phyloP scores from a whole-genome alignment of 108 stramenopile genomes.

The Phaeodactylum tricornutum region DNA sequence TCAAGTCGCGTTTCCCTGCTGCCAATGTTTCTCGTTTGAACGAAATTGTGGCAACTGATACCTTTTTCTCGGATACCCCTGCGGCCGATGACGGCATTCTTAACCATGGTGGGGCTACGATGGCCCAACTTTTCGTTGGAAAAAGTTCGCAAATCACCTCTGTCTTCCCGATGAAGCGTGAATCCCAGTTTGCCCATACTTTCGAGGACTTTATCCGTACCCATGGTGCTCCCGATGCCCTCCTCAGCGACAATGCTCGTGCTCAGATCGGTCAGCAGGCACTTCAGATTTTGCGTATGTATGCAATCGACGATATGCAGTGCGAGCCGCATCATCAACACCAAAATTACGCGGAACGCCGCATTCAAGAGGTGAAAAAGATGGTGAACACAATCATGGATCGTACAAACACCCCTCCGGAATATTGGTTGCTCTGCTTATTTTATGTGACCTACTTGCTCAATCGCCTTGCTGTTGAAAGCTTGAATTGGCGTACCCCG shows the following conservation, averaged over 20 bases:
- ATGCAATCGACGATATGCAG: not conserved
- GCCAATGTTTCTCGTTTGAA: slow-evolving; percentile 5
- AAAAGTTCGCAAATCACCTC: not conserved
- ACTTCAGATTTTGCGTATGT: slow-evolving; percentile 5
- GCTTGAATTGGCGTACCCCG: too few species aligned
- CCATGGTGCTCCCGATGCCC: slow-evolving; percentile 5
- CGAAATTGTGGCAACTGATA: slow-evolving; percentile 9
- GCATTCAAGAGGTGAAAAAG: slow-evolving; percentile 9
- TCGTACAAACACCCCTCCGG: slow-evolving; percentile 12
- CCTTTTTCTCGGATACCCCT: slow-evolving; percentile 4
- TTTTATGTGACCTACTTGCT: too few species aligned
- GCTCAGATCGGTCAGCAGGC: slow-evolving; percentile 2
- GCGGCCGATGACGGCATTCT: not conserved
- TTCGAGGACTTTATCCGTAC: slow-evolving; percentile 11
- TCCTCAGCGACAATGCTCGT: slow-evolving; percentile 12
- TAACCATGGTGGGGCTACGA: not conserved
- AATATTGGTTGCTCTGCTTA: slow-evolving; percentile 13
- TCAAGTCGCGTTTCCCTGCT: not conserved
- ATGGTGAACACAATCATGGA: slow-evolving; percentile 7
- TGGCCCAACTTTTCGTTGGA: slow-evolving; percentile 12
- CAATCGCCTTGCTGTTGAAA: slow-evolving; percentile 9
- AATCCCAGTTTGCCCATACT: slow-evolving; percentile 6
- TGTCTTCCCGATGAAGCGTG: slow-evolving; percentile 8
- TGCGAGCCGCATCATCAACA: slow-evolving; percentile 13
- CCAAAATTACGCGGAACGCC: slow-evolving; percentile 14